Conservation (phyloP, 768 basidiomycete species). For the Phaffia australis region DNA sequence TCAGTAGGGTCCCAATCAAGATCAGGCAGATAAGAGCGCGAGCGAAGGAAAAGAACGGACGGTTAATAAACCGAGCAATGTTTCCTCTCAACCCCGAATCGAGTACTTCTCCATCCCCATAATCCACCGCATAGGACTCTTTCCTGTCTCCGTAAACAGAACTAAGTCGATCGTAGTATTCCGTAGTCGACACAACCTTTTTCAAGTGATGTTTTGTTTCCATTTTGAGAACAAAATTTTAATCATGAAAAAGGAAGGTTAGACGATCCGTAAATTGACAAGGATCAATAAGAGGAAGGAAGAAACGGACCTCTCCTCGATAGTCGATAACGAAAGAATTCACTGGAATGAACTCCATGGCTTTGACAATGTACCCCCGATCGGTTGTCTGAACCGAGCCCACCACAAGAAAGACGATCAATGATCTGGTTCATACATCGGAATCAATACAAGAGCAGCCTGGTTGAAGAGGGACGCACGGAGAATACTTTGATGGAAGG, state of each 20-base stretch:
- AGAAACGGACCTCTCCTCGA: constrained; percentile 34
- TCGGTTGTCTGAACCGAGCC: constrained; percentile 34
- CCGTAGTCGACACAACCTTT: constrained; percentile 35
- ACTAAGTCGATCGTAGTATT: constrained; percentile 34
- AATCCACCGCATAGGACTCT: constrained; percentile 40
- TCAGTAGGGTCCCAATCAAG: background rate
- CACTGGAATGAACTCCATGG: constrained; percentile 33
- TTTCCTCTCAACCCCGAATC: constrained; percentile 40
- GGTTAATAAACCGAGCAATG: constrained; percentile 41
- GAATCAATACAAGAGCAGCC: background rate
- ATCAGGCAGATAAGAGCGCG: background rate
- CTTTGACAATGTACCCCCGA: constrained; percentile 38
- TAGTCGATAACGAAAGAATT: constrained; percentile 41
- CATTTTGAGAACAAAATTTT: background rate
- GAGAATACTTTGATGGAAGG: constrained; percentile 34
- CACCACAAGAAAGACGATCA: background rate
- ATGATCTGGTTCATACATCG: background rate
- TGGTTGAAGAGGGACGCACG: constrained; percentile 30
- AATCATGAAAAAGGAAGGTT: background rate
- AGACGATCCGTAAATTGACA: background rate
- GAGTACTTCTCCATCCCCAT: constrained; percentile 40
- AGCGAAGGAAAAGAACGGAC: constrained; percentile 26
- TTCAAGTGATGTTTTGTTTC: background rate
- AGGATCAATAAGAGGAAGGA: background rate
- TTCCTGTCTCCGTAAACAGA: constrained; percentile 32